A percentile compares a stretch with the other conserved stretches of the same genome.
Conservation (phyloP, 495 filamentous ascomycete genomes). For the Aspergillus campestris region DNA sequence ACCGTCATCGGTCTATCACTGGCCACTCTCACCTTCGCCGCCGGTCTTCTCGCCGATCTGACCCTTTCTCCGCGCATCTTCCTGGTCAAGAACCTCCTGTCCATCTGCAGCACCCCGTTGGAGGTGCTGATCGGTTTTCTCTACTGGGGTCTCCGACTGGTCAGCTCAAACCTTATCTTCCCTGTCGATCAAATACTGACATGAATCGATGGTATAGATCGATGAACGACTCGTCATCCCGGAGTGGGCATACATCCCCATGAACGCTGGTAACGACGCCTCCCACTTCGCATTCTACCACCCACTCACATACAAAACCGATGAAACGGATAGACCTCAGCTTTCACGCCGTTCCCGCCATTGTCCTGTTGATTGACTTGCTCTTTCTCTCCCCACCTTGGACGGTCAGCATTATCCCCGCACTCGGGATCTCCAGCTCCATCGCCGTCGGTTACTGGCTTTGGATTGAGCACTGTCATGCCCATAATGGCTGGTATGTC, state of each 20-base stretch:
- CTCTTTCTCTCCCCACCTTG: constrained; percentile 75
- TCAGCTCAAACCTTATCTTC: constrained; percentile 11
- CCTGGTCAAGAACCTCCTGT: constrained; percentile 62
- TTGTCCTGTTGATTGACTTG: constrained; percentile 63
- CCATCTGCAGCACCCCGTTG: constrained; percentile 65
- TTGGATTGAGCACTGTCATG: constrained; percentile 77
- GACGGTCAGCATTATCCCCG: constrained; percentile 54
- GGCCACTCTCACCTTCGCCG: constrained; percentile 57
- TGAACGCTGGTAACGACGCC: constrained; percentile 28
- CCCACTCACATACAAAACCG: constrained; percentile 10
- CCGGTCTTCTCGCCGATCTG: constrained; percentile 69
- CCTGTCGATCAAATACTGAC: constrained; percentile 4
- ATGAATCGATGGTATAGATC: constrained; percentile 39
- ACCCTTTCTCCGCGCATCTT: constrained; percentile 59
- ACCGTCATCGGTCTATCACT: constrained; percentile 74
- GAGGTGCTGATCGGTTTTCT: constrained; percentile 77
- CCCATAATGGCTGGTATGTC: constrained; percentile 62
- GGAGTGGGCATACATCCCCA: constrained; percentile 34
- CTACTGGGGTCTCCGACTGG: constrained; percentile 66
- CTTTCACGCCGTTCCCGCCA: constrained; percentile 69
- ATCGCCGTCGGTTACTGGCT: constrained; percentile 77
- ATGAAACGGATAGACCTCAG: constrained; percentile 46
- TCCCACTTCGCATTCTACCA: background rate
- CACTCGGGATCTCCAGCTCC: constrained; percentile 50
- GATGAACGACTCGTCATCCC: constrained; percentile 56